Conservation (phyloP, 805 yeast species). For the Alloascoidea africana region DNA sequence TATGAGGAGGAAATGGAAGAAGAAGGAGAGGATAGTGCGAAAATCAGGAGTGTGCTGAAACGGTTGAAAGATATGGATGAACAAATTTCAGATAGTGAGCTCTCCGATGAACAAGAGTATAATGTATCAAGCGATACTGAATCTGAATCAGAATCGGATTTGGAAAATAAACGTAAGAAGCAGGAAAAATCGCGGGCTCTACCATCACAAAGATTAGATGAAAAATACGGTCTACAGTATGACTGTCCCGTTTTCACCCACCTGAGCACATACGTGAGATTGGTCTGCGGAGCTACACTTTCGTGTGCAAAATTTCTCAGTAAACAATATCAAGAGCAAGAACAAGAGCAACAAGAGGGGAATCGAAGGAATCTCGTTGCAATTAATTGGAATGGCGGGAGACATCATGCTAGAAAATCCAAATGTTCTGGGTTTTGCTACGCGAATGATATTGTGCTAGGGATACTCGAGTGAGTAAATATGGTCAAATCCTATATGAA, state of each 20-base stretch:
- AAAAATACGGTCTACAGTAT: slow-evolving; percentile 31
- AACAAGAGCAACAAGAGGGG: not conserved
- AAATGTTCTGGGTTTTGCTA: slow-evolving; percentile 62
- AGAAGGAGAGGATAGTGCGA: slow-evolving; percentile 4
- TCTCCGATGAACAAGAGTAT: not conserved
- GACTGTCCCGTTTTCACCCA: slow-evolving; percentile 54
- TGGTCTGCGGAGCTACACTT: slow-evolving; percentile 43
- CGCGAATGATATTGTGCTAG: slow-evolving; percentile 50
- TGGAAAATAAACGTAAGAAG: not conserved
- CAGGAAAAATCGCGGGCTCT: too few species aligned
- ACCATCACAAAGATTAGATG: slow-evolving; percentile 3
- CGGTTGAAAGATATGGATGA: slow-evolving; percentile 3
- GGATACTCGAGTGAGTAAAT: slow-evolving; percentile 24
- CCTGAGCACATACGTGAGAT: slow-evolving; percentile 31
- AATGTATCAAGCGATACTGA: not conserved
- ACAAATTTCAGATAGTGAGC: not conserved
- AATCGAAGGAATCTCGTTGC: slow-evolving; percentile 18
- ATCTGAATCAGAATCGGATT: not conserved
- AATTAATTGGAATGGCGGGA: slow-evolving; percentile 68
- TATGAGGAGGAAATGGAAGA: slow-evolving; percentile 2
- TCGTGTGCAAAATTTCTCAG: slow-evolving; percentile 26
- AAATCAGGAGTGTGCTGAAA: slow-evolving; percentile 1
- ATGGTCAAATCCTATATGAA: too few species aligned
- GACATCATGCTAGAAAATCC: slow-evolving; percentile 48
- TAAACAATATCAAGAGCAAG: not conserved